Evolutionary conservation across 148 eudicot genomes (phyloP), one percentile per base, ranked within the genome.

Genomic region (Rhododendron simsii): DNA sequence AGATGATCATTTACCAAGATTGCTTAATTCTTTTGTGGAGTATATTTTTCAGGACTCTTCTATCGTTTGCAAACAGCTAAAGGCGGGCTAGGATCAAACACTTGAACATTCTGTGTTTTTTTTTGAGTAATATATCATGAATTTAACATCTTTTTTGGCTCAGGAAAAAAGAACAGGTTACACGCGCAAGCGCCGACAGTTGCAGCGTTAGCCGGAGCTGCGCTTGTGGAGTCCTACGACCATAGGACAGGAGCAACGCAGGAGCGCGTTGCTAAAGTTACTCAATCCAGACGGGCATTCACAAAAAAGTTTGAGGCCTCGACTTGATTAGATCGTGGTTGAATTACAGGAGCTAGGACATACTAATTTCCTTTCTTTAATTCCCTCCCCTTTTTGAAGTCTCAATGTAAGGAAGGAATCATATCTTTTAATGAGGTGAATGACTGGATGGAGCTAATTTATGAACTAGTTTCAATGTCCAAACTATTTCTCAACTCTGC

Each of bases 181-280:
- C 90, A 87, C 20, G 91, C 88, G 0, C 91, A 90, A 82, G 91
- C 88, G 14, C 83, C 87, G 33, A 90, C 91, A 37, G 88, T 90
- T 75, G 91, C 89, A 63, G 91, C 91, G 26, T 81, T 90, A 76
- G 90, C 87, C 28, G 91, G 91, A 50, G 89, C 87, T 51, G 91
- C 85, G 3, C 44, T 88, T 9, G 85, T 87, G 0, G 91, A 90
- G 63, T 90, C 87, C 61, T 84, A 86, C 41, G 91, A 90, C 77
- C 91, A 90, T 39, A 80, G 74, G 30, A 71, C 84, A 0, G 89
- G 89, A 10, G 84, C 88, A 35, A 89, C 87, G 78, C 88, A 86
- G n/a, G 89, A 86, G 37, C 91, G 87, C 2, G 86, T 85, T 14
- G 89, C 89, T 4, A 3, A 86, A 80, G 80, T 86, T 88, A n/a